Percentiles rank a stretch among this genome's conserved stretches.
Evolutionary conservation across 2,329 filamentous ascomycete genomes (phyloP).

Genomic region (Penicillium decumbens): DNA sequence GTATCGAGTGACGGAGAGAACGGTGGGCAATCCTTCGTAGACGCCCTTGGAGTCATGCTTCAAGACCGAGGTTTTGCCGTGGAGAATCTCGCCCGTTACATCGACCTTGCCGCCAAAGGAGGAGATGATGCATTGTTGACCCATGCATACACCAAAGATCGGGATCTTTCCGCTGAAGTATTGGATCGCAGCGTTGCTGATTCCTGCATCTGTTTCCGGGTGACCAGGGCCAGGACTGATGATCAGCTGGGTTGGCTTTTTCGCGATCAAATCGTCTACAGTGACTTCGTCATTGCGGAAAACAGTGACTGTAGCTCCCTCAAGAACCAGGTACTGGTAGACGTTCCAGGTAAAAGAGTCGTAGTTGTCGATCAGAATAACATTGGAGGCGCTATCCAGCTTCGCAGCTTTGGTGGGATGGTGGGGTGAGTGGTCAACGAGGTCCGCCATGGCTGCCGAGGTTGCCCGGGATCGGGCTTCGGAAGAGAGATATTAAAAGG

Average conservation of each 20-base stretch:
- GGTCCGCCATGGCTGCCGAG: slow-evolving; percentile 35
- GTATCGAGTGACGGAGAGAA: slow-evolving; percentile 85
- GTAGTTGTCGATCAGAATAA: slow-evolving; percentile 97
- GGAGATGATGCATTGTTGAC: slow-evolving; percentile 96
- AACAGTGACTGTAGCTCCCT: slow-evolving; percentile 85
- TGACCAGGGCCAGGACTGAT: slow-evolving; percentile 94
- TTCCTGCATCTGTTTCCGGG: slow-evolving; percentile 81
- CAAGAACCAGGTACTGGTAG: slow-evolving; percentile 96
- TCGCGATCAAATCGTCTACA: slow-evolving; percentile 73
- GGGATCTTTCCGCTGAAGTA: slow-evolving; percentile 94
- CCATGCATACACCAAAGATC: slow-evolving; percentile 97
- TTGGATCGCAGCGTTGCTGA: slow-evolving; percentile 85
- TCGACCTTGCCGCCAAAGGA: slow-evolving; percentile 87
- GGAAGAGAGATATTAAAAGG: background rate
- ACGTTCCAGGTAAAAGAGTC: slow-evolving; percentile 99
- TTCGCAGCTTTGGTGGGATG: slow-evolving; percentile 70
- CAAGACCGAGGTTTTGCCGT: slow-evolving; percentile 92
- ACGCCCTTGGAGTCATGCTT: slow-evolving; percentile 89
- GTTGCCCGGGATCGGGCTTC: background rate
- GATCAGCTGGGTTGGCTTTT: slow-evolving; percentile 87
- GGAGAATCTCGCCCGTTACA: slow-evolving; percentile 91
- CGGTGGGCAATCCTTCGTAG: slow-evolving; percentile 73
- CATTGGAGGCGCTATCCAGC: slow-evolving; percentile 75
- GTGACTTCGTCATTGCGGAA: slow-evolving; percentile 89
- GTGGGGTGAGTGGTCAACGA: slow-evolving; percentile 75